Base-by-base conservation (phyloP, 768 basidiomycete genomes). In the Lanmaoa rubissima region DNA sequence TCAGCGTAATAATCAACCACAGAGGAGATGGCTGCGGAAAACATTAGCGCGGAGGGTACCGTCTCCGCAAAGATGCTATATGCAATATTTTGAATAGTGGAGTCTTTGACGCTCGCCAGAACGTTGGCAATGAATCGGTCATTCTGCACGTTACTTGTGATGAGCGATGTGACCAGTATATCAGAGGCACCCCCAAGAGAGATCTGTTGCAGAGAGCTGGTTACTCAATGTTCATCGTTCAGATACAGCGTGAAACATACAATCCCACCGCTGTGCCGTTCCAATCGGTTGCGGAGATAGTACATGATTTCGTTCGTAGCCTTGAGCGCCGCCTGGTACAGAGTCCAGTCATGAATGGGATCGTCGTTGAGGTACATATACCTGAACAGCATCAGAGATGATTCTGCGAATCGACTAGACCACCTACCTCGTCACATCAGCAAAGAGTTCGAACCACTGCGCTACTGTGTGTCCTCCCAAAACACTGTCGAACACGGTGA, bases 1-100 rank as follows among this genome's bases (percentile, higher is more conserved):
- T 76, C 72, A 14, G 88, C 71, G 61, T 83, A 89, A 69, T 82
- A 86, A 63, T 87, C 75, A 48, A 90, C 74, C 24, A 86, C 77
- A 52, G 80, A 78, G 4, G 80, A 75, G 41, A 88, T 68, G 12
- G 79, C 76, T 49, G 83, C 76, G 1, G 84, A 83, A 72, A 82
- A 86, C 7, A 81, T 64, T 0, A 82, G 73, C 3, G 80, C 78
- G 16, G 83, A 82, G 6, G 84, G 83, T 13, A 87, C 76, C 16
- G 78, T 66, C 46, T 84, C 79, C 9, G 78, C 75, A 60, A 88
- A 81, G 9, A 83, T 70, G 28, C 75, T 73, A n/a, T 73, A 68
- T 1, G 82, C 77, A n/a, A 85, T 65, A 24, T 78, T 55, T 67
- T 59, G 71, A 55, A 57, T 62, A 35, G 57, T 66, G 28, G 48